Base-by-base conservation (phyloP, 2,329 filamentous ascomycete genomes). In the Bipolaris bicolor region DNA sequence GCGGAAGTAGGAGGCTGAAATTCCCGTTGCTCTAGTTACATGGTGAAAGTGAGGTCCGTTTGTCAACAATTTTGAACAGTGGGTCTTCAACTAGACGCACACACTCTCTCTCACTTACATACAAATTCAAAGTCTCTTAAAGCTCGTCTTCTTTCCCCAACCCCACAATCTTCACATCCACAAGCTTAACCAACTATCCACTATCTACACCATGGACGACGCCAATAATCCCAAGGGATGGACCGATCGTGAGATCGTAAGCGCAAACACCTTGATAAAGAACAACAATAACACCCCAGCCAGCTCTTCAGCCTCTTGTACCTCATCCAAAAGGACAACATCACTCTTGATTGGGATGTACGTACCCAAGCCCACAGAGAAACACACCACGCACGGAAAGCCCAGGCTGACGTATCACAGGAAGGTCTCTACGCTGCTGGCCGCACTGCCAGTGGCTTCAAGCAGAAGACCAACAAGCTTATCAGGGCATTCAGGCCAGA, bases 401-500 rank as follows among this genome's bases (percentile, higher is more conserved):
- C 13, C 52, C 51, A 33, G 26, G 2, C 22, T n/a, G 13, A 49
- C 26, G 5, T n/a, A 20, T 13, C n/a, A 18, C 39, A 72, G 69
- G 60, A 55, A 1, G 62, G 61, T 3, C 60, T 60, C 5, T 56
- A 57, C 13, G 70, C 69, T 0, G 43, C 45, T 15, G 65, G 64
- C 5, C 69, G 70, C 46, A 62, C 60, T 34, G 44, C 43, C 22
- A 66, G 57, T 7, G 69, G 68, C 11, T 71, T 60, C 45, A n/a
- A 15, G 3, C 57, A 71, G 51, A 65, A 65, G 51, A 63, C 70
- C 54, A 40, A 60, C 33, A 47, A 20, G 4, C 47, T 70, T 36
- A 65, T 63, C 49, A 47, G 13, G 9, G 53, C 43, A 1, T 41
- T 62, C 49, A 65, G 59, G 37, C 36, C 57, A 9, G 67, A 69